These are phyloP conservation scores for Luvunga scandens DNA, from an alignment of 345 rosid species.

Conservation along the genomic window DNA sequence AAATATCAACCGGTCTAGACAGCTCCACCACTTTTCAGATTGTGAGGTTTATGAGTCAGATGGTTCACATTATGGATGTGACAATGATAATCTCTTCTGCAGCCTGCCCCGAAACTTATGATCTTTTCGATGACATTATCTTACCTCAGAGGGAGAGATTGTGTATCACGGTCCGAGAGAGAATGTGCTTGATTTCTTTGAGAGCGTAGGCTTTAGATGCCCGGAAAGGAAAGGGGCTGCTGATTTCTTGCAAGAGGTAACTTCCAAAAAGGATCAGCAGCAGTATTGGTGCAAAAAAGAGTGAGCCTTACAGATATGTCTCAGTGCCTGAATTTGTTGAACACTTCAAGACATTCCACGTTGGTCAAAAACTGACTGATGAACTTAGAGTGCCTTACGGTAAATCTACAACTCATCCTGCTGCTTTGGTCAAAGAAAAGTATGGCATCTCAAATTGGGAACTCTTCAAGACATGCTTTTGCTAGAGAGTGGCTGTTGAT, in stretches of 20 bases:
- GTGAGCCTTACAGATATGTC: slow-evolving; percentile 35
- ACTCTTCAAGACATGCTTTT: slow-evolving; percentile 59
- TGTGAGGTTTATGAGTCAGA: slow-evolving; percentile 49
- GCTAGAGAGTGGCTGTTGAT: slow-evolving; percentile 55
- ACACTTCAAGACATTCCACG: slow-evolving; percentile 34
- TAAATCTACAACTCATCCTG: slow-evolving; percentile 43
- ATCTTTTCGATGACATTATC: slow-evolving; percentile 58
- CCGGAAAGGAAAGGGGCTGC: slow-evolving; percentile 62
- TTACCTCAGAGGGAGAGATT: slow-evolving; percentile 58
- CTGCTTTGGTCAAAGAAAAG: slow-evolving; percentile 50
- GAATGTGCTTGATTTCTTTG: slow-evolving; percentile 48
- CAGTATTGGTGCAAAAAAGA: slow-evolving; percentile 49
- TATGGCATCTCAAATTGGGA: slow-evolving; percentile 56
- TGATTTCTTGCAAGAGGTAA: slow-evolving; percentile 62
- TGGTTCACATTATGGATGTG: slow-evolving; percentile 60
- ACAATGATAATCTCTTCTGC: slow-evolving; percentile 58
- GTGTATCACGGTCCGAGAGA: slow-evolving; percentile 61
- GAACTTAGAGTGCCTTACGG: slow-evolving; percentile 46
- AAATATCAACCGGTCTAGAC: slow-evolving; percentile 62
- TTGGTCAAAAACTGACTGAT: slow-evolving; percentile 39
- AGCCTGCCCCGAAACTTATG: slow-evolving; percentile 62
- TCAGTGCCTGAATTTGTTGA: slow-evolving; percentile 41
- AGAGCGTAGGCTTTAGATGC: slow-evolving; percentile 48
- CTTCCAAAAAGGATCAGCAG: slow-evolving; percentile 56
- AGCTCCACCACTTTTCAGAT: slow-evolving; percentile 66